phyloP scores from a whole-genome alignment of 2,329 filamentous ascomycete species.

The Penicillium sp. region DNA sequence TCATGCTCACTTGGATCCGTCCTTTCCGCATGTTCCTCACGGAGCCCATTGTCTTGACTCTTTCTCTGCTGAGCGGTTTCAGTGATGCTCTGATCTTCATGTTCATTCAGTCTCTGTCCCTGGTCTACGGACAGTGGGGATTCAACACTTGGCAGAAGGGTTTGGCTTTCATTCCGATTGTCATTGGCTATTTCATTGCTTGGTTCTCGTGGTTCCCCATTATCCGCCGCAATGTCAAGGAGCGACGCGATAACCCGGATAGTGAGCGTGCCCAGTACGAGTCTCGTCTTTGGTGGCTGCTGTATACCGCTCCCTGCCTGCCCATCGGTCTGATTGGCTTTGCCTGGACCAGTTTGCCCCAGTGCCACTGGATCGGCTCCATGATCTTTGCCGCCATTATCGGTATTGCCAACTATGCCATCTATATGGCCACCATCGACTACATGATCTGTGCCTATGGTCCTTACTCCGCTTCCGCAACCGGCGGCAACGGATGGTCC shows the following conservation, averaged over 20 bases:
- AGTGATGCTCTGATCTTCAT: constrained; percentile 66
- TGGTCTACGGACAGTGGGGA: constrained; percentile 60
- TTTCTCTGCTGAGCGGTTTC: constrained; percentile 63
- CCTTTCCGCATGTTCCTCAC: constrained; percentile 64
- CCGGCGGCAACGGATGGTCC: constrained; percentile 65
- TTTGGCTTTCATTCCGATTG: constrained; percentile 56
- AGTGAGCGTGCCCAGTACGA: constrained; percentile 63
- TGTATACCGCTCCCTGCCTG: constrained; percentile 59
- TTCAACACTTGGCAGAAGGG: constrained; percentile 53
- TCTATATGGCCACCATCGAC: constrained; percentile 67
- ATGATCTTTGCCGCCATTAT: constrained; percentile 61
- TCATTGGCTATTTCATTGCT: constrained; percentile 60
- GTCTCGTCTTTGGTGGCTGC: constrained; percentile 59
- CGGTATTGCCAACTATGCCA: constrained; percentile 62
- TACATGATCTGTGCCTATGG: constrained; percentile 69
- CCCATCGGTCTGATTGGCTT: constrained; percentile 63
- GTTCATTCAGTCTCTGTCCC: constrained; percentile 61
- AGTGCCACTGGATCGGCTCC: constrained; percentile 60
- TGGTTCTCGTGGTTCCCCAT: constrained; percentile 57
- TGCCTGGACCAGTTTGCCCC: constrained; percentile 58
- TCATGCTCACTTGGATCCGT: constrained; percentile 57
- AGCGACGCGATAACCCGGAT: constrained; percentile 47
- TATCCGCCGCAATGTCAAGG: constrained; percentile 51
- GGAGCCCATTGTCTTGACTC: constrained; percentile 62
- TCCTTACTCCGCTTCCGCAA: constrained; percentile 64